A percentile compares a stretch with the other conserved stretches of the same genome.
Conservation (phyloP, 208 protist genomes). For the Wallacemonas sp. region DNA sequence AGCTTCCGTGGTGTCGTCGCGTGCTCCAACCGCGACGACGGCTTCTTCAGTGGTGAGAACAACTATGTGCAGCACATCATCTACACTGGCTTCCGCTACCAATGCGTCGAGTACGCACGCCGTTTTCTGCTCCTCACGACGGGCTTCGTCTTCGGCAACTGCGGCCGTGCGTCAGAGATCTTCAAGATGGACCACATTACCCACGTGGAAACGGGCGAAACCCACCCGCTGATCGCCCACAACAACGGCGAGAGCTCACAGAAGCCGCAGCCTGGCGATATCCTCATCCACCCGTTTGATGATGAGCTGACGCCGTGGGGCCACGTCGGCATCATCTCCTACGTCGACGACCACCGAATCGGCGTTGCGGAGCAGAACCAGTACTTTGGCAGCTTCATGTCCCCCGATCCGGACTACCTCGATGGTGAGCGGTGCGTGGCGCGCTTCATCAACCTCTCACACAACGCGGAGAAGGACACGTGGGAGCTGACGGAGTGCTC, state of each 20-base stretch:
- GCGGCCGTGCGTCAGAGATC: conserved; percentile 65
- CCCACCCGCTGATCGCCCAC: conserved; percentile 45
- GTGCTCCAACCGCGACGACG: conserved; percentile 74
- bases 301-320: conserved; percentile 55
- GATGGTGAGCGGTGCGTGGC: conserved; percentile 65
- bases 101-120: conserved; percentile 82
- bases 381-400: conserved; percentile 52
- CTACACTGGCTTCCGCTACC: conserved; percentile 80
- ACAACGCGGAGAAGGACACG: conserved; percentile 29
- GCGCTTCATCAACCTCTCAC: conserved; percentile 40
- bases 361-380: conserved; percentile 84
- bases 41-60: conserved; percentile 83
- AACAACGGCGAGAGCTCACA: conserved; percentile 44
- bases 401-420: conserved; percentile 47
- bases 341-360: conserved; percentile 60
- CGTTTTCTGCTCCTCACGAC: conserved; percentile 75
- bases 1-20: conserved; percentile 69
- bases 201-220: conserved; percentile 58
- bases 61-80: conserved; percentile 69
- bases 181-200: conserved; percentile 64
- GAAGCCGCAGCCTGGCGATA: conserved; percentile 55
- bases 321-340: conserved; percentile 74
- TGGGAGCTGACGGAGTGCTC: conserved; percentile 42
- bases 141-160: conserved; percentile 72
- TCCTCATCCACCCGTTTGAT: conserved; percentile 74